Conservation (phyloP, 805 yeast genomes). For the Ogataea pilisensis region DNA sequence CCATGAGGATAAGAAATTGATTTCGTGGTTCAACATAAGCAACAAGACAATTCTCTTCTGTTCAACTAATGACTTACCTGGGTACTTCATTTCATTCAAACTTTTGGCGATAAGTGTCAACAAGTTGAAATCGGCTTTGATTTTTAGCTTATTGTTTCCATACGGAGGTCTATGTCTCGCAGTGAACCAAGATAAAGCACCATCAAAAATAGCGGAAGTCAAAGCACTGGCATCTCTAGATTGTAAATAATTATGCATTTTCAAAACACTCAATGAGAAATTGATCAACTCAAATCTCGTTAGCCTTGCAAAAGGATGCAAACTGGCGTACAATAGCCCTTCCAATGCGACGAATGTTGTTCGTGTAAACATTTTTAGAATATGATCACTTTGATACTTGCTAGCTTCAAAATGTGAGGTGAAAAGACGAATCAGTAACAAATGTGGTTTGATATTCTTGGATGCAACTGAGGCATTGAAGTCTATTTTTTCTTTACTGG, state of each 20-base stretch:
- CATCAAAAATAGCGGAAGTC: conserved; percentile 52
- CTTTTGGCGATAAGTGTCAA: conserved; percentile 48
- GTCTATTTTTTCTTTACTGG: conserved; percentile 57
- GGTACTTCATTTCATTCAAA: conserved; percentile 23
- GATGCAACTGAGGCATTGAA: conserved; percentile 48
- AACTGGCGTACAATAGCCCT: conserved; percentile 54
- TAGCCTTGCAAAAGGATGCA: conserved; percentile 78
- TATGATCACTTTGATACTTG: conserved; percentile 63
- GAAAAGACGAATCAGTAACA: conserved; percentile 61
- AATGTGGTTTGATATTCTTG: conserved; percentile 58
- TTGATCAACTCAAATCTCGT: conserved; percentile 69
- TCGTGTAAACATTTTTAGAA: conserved; percentile 64
- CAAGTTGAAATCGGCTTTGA: conserved; percentile 61
- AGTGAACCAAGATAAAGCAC: conserved; percentile 76
- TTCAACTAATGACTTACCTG: conserved; percentile 30
- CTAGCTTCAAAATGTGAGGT: conserved; percentile 78
- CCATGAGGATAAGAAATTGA: conserved; percentile 73
- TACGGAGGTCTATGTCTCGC: conserved; percentile 65
- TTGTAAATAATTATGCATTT: conserved; percentile 46
- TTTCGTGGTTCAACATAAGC: conserved; percentile 71
- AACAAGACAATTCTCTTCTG: conserved; percentile 51
- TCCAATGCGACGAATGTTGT: conserved; percentile 53
- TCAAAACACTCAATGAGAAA: conserved; percentile 63
- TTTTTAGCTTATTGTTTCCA: conserved; percentile 75
- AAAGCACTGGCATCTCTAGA: conserved; percentile 44